Conservation (phyloP, 306 rosid species). For the Pyrus bretschneideri region DNA sequence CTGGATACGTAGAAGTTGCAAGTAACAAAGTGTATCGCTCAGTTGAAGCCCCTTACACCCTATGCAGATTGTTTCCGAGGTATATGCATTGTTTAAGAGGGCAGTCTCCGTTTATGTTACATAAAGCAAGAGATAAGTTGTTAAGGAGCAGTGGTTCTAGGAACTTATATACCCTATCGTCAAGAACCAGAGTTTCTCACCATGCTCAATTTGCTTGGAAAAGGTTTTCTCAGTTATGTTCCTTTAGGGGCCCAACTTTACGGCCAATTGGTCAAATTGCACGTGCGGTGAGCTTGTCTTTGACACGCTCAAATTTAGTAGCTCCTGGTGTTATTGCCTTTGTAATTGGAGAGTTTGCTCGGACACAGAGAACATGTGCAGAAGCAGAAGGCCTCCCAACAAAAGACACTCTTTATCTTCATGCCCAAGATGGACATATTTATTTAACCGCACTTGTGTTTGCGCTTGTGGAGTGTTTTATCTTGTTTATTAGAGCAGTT, state of each 20-base stretch:
- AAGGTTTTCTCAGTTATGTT: conserved; percentile 38
- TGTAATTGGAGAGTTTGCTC: conserved; percentile 44
- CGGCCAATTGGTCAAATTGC: conserved; percentile 52
- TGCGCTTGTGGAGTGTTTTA: conserved; percentile 37
- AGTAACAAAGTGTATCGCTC: conserved; percentile 8
- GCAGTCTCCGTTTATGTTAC: conserved; percentile 23
- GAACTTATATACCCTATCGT: conserved; percentile 27
- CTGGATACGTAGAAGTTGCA: conserved; percentile 17
- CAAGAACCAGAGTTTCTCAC: conserved; percentile 29
- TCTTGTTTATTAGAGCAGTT: conserved; percentile 55
- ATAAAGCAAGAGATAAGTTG: conserved; percentile 25
- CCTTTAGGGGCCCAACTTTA: conserved; percentile 35
- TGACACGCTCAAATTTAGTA: conserved; percentile 56
- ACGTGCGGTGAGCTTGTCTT: conserved; percentile 57
- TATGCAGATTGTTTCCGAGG: conserved; percentile 22
- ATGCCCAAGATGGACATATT: conserved; percentile 39
- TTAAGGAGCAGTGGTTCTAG: conserved; percentile 17
- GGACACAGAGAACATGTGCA: conserved; percentile 30
- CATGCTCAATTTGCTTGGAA: conserved; percentile 51
- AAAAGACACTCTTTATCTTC: conserved; percentile 33
- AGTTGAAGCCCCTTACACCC: conserved; percentile 24
- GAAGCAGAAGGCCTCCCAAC: conserved; percentile 46
- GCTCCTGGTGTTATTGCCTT: conserved; percentile 57
- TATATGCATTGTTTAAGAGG: conserved; percentile 21
- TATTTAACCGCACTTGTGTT: conserved; percentile 39